Evolutionary conservation across 345 rosid species (phyloP).

Genomic region (Melaleuca alternifolia): DNA sequence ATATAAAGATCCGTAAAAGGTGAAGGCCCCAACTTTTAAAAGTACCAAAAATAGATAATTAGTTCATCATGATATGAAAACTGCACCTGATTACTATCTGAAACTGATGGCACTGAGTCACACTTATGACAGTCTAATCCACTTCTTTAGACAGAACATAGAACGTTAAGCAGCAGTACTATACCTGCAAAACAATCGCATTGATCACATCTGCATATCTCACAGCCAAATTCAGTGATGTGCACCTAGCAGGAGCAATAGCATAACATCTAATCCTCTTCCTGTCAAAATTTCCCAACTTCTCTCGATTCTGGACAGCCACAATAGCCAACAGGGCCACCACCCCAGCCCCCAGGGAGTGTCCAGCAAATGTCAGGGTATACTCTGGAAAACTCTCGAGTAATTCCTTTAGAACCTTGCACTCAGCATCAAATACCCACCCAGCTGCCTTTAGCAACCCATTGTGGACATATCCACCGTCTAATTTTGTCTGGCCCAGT

Average conservation of each 20-base stretch:
- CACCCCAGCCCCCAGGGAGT: constrained; percentile 86
- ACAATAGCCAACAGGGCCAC: constrained; percentile 56
- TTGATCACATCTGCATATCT: constrained; percentile 83
- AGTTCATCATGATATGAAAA: background rate
- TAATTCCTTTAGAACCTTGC: constrained; percentile 43
- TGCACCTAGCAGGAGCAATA: constrained; percentile 84
- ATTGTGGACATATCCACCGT: constrained; percentile 89
- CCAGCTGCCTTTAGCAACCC: constrained; percentile 77
- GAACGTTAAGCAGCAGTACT: background rate
- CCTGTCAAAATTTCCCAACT: constrained; percentile 65
- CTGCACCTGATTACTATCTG: background rate
- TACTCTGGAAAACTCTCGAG: constrained; percentile 51
- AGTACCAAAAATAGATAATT: background rate
- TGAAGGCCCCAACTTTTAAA: background rate
- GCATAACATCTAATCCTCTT: constrained; percentile 77
- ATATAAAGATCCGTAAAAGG: background rate
- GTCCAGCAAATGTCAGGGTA: constrained; percentile 77
- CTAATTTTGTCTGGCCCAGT: constrained; percentile 78
- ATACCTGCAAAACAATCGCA: constrained; percentile 84
- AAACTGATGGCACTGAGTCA: background rate
- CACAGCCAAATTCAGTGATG: constrained; percentile 87
- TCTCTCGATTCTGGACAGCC: constrained; percentile 45
- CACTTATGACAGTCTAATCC: background rate
- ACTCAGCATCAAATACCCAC: constrained; percentile 71
- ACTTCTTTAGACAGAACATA: background rate